Evolutionary conservation across 768 basidiomycete species (phyloP), one percentile per base, ranked within the genome.

Genomic region (Psilocybe sp.): DNA sequence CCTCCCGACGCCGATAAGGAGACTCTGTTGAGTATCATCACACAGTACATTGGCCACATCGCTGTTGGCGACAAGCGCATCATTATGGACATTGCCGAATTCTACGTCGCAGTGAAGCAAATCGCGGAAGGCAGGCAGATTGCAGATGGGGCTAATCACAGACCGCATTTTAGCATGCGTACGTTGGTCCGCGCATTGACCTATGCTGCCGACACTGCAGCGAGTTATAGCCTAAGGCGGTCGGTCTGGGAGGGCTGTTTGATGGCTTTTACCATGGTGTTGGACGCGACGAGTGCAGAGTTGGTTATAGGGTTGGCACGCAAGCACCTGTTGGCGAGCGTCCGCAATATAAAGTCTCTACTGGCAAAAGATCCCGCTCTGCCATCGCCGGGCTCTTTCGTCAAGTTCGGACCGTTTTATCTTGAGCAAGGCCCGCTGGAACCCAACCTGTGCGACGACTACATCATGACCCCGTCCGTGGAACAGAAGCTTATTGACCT

Each of bases 221-320:
- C 78, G 33, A 67, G 75, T 23, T 98, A 90, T 57, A 85, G 92
- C 20, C 70, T 98, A 8, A 81, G 94, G 34, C 76, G 97, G 36
- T 85, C 91, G 1, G 72, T 98, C 15, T 98, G 92, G 91, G 97
- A 98, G 66, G 96, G 97, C 1, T 96, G 90, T 64, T 63, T 98
- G 49, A 98, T 99, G 97, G 87, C 92, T 0, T 99, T 98, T 66
- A 97, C 93, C 5, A 98, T 97, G 93, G 84, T 88, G 5, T 77
- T 99, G 42, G 92, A 97, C 60, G 70, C 69, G 0, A 69, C 77
- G 13, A 93, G 93, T 59, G 80, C 82, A 1, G 75, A 78, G 52
- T 59, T 80, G 19, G 92, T 93, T 15, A 79, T 75, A 2, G 65
- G 69, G 6, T 72, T 96, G 14, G 88, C 89, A 6, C 84, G 87